Evolutionary conservation across 139 green algal genomes (phyloP).

Genomic region (Edaphochlamys debaryana): DNA sequence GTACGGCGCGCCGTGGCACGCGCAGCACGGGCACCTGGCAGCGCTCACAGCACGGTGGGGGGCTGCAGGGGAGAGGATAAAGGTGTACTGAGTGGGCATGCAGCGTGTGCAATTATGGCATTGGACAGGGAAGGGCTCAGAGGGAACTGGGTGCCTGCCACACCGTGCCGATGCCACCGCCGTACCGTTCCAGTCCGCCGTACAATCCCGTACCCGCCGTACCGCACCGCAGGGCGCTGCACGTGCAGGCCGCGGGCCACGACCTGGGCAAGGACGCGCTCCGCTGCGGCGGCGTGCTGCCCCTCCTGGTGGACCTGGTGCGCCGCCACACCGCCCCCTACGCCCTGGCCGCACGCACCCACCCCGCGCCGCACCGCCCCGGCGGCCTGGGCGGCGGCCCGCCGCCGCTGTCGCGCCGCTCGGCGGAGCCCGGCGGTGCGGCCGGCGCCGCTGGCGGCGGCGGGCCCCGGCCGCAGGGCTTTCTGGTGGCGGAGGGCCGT

Average conservation of each 20-base stretch:
- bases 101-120: too few relatives aligned
- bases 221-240: constrained; percentile 53
- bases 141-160: too few relatives aligned
- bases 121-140: too few relatives aligned
- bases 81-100: neutral
- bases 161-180: too few relatives aligned
- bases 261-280: constrained; percentile 48
- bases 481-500: too few relatives aligned
- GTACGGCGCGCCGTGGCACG: constrained; percentile 38
- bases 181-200: too few relatives aligned
- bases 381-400: too few relatives aligned
- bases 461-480: too few relatives aligned
- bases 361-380: too few relatives aligned
- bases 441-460: too few relatives aligned
- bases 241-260: constrained; percentile 49
- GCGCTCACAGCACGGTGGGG: constrained; percentile 16
- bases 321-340: constrained; percentile 22
- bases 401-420: neutral
- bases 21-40: constrained; percentile 39
- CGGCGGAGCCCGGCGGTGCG: too few relatives aligned
- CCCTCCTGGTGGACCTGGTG: constrained; percentile 26
- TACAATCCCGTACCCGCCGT: too few relatives aligned
- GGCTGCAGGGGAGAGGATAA: neutral
- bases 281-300: constrained; percentile 32
- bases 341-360: neutral